Conservation (phyloP, 164 flowering plant genomes). For the Tetracentron sinense region DNA sequence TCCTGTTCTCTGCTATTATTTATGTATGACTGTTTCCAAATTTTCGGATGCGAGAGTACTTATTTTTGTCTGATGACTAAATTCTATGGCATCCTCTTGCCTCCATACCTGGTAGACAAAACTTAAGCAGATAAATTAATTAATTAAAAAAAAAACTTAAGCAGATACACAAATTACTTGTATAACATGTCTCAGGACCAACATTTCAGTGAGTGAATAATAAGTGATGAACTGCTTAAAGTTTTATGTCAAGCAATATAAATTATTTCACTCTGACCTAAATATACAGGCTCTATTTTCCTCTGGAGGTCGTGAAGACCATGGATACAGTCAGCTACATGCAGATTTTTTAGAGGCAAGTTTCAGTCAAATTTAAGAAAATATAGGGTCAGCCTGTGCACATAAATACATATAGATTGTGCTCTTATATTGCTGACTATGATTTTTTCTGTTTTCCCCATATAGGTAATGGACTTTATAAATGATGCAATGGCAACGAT, state of each 20-base stretch:
- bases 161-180: no score
- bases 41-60: no score
- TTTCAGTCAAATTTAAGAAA: not conserved
- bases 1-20: no score
- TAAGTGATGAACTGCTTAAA: not conserved
- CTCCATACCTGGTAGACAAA: no score
- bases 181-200: no score
- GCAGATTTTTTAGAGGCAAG: constrained; percentile 74
- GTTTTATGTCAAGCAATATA: not conserved
- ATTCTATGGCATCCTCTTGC: no score
- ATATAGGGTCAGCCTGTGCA: not conserved
- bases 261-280: not conserved
- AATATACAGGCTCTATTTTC: constrained; percentile 53
- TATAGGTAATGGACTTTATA: constrained; percentile 90
- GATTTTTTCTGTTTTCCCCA: constrained; percentile 8
- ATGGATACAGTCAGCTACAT: constrained; percentile 40
- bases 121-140: no score
- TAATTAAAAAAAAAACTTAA: no score
- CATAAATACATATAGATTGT: no score
- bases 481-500: constrained; percentile 84
- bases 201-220: not conserved
- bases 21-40: no score
- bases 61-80: no score
- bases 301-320: constrained; percentile 43
- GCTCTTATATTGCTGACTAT: no score